Percentiles rank a stretch among this genome's conserved stretches.
Evolutionary conservation across 139 green algal species (phyloP).

Genomic region (Pleodorina starrii): DNA sequence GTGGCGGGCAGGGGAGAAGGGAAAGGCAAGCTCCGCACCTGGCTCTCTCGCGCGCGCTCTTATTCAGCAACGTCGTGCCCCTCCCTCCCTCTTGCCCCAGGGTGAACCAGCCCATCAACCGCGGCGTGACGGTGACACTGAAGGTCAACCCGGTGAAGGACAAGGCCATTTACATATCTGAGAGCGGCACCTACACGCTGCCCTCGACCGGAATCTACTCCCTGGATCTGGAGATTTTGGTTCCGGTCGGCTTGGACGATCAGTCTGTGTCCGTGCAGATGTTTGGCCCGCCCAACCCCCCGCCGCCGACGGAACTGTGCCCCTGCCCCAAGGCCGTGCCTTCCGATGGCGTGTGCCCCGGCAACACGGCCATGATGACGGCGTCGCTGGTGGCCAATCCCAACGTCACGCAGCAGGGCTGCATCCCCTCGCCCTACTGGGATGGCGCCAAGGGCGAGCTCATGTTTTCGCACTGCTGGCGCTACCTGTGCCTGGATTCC

Average conservation of each 20-base stretch:
- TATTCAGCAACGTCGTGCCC: background rate
- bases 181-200: background rate
- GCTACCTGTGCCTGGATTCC: conserved; percentile 34
- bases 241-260: conserved; percentile 43
- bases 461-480: conserved; percentile 49
- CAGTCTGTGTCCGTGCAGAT: conserved; percentile 52
- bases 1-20: too few relatives aligned
- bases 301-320: conserved; percentile 26
- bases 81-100: background rate
- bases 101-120: conserved; percentile 26
- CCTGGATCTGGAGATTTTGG: conserved; percentile 39
- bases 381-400: conserved; percentile 3
- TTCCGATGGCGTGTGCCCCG: background rate
- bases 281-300: conserved; percentile 49
- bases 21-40: too few relatives aligned
- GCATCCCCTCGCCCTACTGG: conserved; percentile 44
- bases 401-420: conserved; percentile 16
- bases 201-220: conserved; percentile 10
- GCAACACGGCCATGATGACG: conserved; percentile 1
- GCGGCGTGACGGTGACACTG: conserved; percentile 1
- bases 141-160: background rate
- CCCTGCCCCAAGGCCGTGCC: conserved; percentile 31
- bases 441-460: conserved; percentile 47
- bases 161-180: background rate
- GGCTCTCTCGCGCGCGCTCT: too few relatives aligned